Conservation (phyloP, 257 asterid genomes). For the Solanum piurae region DNA sequence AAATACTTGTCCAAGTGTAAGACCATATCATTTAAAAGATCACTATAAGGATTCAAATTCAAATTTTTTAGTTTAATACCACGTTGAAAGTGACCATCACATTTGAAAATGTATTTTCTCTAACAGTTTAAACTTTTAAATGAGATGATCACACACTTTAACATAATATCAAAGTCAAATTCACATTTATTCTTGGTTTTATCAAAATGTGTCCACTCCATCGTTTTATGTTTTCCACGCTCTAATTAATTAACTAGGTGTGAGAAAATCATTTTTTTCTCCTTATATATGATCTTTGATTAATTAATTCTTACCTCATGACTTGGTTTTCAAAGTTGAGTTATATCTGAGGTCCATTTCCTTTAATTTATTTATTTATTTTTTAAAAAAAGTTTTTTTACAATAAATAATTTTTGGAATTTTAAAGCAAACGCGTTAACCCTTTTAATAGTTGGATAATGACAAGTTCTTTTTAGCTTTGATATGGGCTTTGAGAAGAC, state of each 20-base stretch:
- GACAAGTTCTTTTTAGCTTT: neutral
- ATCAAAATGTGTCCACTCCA: neutral
- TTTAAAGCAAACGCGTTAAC: neutral
- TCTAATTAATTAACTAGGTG: neutral
- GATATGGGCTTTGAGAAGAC: neutral
- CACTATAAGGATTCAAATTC: too few species aligned
- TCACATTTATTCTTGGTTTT: neutral
- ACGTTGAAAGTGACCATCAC: neutral
- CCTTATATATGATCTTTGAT: neutral
- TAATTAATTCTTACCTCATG: neutral
- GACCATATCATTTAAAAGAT: neutral
- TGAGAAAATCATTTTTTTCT: neutral
- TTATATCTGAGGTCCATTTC: neutral
- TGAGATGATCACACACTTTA: too few species aligned
- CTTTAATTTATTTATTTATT: too few species aligned
- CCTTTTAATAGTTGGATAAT: neutral
- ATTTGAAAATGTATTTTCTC: neutral
- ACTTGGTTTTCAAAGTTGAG: neutral
- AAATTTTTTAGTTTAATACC: neutral
- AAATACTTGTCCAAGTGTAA: neutral
- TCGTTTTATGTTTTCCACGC: neutral
- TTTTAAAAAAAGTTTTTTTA: neutral
- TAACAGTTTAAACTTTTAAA: too few species aligned
- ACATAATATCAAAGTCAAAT: neutral
- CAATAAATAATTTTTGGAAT: neutral